Evolutionary conservation across 306 rosid genomes (phyloP).

Genomic region (Fragaria iinumae): DNA sequence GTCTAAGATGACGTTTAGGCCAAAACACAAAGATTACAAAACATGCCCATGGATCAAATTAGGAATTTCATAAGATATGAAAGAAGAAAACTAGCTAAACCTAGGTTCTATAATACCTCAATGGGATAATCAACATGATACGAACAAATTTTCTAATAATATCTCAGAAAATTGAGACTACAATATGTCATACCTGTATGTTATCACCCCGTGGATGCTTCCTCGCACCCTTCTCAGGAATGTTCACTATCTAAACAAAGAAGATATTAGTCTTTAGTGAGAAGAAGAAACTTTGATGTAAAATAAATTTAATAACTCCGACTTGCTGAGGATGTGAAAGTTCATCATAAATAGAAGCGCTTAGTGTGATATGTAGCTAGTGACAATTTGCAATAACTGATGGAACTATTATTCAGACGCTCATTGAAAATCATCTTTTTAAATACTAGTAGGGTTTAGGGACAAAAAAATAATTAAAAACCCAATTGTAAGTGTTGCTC

Average conservation of each 20-base stretch:
- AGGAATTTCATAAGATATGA: not conserved
- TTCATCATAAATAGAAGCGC: not conserved
- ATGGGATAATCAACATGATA: slow-evolving; percentile 7
- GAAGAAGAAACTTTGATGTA: slow-evolving; percentile 16
- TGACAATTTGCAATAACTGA: not conserved
- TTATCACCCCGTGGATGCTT: slow-evolving; percentile 94
- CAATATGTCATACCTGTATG: slow-evolving; percentile 65
- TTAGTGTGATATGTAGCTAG: not conserved
- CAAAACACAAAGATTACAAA: not conserved
- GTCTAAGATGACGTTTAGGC: not conserved
- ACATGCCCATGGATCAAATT: not conserved
- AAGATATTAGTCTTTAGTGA: slow-evolving; percentile 35
- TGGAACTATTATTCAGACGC: not conserved
- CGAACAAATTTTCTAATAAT: slow-evolving; percentile 4
- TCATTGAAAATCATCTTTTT: not conserved
- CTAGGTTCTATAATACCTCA: not conserved
- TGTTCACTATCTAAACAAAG: slow-evolving; percentile 84
- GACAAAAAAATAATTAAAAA: not conserved
- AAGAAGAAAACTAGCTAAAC: not conserved
- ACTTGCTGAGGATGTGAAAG: not conserved
- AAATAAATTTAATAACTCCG: slow-evolving; percentile 9
- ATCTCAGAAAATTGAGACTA: not conserved
- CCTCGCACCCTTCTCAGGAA: slow-evolving; percentile 97
- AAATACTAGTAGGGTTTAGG: too few relatives aligned
- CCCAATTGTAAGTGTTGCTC: not conserved